A percentile compares a stretch with the other conserved stretches of the same genome.
Conservation (phyloP, 2,329 filamentous ascomycete genomes). For the Escovopsis weberi region DNA sequence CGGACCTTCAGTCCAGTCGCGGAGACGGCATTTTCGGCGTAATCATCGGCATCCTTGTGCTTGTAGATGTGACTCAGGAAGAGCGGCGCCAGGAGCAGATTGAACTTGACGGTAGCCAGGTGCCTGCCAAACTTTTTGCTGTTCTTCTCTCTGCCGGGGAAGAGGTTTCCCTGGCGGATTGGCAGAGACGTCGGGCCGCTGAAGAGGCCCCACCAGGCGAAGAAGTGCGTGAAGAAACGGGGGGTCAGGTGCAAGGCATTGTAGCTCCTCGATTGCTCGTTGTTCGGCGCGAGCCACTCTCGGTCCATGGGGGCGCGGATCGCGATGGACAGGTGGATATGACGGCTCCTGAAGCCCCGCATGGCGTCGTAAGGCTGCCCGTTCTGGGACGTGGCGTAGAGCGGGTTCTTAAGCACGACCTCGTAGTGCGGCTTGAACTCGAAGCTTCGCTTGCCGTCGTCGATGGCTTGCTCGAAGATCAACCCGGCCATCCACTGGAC, state of each 20-base stretch:
- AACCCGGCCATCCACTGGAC: conserved; percentile 86
- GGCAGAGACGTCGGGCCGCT: conserved; percentile 89
- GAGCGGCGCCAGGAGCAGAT: conserved; percentile 75
- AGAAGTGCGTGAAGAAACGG: conserved; percentile 96
- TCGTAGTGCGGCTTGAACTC: conserved; percentile 88
- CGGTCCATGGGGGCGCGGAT: conserved; percentile 76
- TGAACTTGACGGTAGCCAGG: conserved; percentile 97
- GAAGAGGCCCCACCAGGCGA: conserved; percentile 94
- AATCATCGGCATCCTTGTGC: conserved; percentile 88
- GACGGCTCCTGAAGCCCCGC: conserved; percentile 85
- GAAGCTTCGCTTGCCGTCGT: conserved; percentile 61
- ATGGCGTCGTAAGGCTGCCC: conserved; percentile 72
- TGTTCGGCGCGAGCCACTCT: conserved; percentile 67
- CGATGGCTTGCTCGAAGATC: conserved; percentile 77
- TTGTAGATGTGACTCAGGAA: conserved; percentile 98
- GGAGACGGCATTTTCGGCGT: conserved; percentile 60
- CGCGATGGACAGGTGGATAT: conserved; percentile 90
- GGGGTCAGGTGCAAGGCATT: conserved; percentile 92
- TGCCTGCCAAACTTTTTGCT: conserved; percentile 98
- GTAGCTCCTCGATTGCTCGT: conserved; percentile 74
- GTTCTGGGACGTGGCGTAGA: conserved; percentile 48
- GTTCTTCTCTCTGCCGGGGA: conserved; percentile 85
- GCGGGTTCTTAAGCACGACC: conserved; percentile 69
- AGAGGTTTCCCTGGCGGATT: conserved; percentile 80
- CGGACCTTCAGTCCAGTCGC: conserved; percentile 94